Conservation (phyloP, 1,284 basidiomycete species). For the Puccinia horiana region DNA sequence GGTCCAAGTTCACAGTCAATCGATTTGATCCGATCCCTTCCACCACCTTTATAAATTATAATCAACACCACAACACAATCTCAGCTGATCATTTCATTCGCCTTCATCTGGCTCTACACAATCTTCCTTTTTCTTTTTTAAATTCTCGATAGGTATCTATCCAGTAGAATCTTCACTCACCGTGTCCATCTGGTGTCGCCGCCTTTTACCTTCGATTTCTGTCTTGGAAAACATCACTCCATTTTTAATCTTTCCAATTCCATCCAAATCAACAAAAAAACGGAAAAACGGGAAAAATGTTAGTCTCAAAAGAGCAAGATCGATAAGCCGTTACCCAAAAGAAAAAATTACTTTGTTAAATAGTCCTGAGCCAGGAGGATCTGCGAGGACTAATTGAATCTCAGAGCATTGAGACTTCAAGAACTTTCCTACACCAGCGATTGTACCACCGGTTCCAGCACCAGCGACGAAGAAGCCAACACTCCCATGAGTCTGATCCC, state of each 20-base stretch:
- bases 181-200: constrained; percentile 70
- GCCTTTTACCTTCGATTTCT: constrained; percentile 91
- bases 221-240: constrained; percentile 91
- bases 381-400: constrained; percentile 75
- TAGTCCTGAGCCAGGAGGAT: constrained; percentile 91
- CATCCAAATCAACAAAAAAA: neutral
- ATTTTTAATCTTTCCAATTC: constrained; percentile 69
- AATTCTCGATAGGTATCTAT: too few relatives aligned
- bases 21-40: constrained; percentile 81
- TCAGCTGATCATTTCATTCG: neutral
- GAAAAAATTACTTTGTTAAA: constrained; percentile 94
- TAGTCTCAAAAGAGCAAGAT: too few relatives aligned
- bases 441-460: constrained; percentile 93
- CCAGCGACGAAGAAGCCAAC: constrained; percentile 90
- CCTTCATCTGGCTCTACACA: too few relatives aligned
- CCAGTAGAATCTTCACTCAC: neutral
- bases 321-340: too few relatives aligned
- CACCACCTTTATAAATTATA: constrained; percentile 57
- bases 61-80: too few relatives aligned
- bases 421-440: constrained; percentile 79
- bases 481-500: constrained; percentile 81
- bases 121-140: too few relatives aligned
- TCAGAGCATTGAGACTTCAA: constrained; percentile 70
- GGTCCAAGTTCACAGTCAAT: constrained; percentile 76
- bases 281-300: constrained; percentile 39